Percentiles rank a stretch among this genome's conserved stretches.
Conservation (phyloP, 2,329 filamentous ascomycete species). For the Periconia macrospinosa region DNA sequence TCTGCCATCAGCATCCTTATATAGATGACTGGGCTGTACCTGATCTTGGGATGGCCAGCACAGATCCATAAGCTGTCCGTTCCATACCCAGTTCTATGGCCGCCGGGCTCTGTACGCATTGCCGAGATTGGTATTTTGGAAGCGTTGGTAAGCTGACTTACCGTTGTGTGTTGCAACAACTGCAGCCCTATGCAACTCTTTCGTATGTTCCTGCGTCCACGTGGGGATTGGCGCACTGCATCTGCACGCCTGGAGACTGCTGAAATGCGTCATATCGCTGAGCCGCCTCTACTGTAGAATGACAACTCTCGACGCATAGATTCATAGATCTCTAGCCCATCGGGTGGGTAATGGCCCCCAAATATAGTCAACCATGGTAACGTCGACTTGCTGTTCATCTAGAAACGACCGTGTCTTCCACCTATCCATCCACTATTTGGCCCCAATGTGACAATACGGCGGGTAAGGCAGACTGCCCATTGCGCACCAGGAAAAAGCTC, state of each 20-base stretch:
- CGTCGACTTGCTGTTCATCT: too few relatives aligned
- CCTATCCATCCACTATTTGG: constrained; percentile 5
- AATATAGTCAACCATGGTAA: too few relatives aligned
- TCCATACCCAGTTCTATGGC: constrained; percentile 7
- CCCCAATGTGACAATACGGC: constrained; percentile 8
- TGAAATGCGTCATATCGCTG: too few relatives aligned
- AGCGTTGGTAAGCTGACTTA: constrained; percentile 26
- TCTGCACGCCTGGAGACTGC: too few relatives aligned
- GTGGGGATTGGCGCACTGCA: constrained; percentile 23
- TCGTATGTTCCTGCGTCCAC: constrained; percentile 28
- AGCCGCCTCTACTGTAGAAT: too few relatives aligned
- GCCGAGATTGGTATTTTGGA: constrained; percentile 14
- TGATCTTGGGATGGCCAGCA: constrained; percentile 5
- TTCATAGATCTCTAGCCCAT: too few relatives aligned
- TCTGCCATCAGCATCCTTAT: constrained; percentile 1
- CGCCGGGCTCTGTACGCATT: constrained; percentile 14
- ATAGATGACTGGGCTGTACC: background rate
- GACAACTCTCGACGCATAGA: too few relatives aligned
- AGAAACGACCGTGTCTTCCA: constrained; percentile 8
- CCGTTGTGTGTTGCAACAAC: constrained; percentile 15
- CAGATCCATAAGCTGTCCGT: constrained; percentile 7
- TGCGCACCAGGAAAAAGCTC: constrained; percentile 1
- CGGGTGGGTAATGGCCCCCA: too few relatives aligned
- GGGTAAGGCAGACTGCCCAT: constrained; percentile 11
- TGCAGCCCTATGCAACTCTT: constrained; percentile 40